Percentiles rank a stretch among this genome's conserved stretches.
Conservation (phyloP, 192 early-diverging fungal species). For the Entomortierella lignicola region DNA sequence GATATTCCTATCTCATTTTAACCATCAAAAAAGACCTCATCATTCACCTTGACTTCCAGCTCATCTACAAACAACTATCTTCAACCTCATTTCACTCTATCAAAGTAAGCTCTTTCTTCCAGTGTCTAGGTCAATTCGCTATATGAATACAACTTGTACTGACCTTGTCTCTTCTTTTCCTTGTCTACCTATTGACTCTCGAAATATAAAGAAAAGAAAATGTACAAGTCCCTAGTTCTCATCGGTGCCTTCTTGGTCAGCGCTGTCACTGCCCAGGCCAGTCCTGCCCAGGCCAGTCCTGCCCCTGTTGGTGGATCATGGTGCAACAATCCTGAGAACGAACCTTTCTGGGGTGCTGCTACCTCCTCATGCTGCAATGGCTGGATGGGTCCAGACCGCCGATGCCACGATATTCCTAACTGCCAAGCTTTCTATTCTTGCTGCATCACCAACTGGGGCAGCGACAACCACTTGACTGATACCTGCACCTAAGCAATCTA, state of each 20-base stretch:
- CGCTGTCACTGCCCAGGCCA: slow-evolving; percentile 17
- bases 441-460: slow-evolving; percentile 32
- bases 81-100: too few relatives aligned
- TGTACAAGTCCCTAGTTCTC: slow-evolving; percentile 46
- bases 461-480: slow-evolving; percentile 28
- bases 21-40: too few relatives aligned
- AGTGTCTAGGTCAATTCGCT: too few relatives aligned
- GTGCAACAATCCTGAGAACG: slow-evolving; percentile 37
- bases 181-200: too few relatives aligned
- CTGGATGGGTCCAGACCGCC: slow-evolving; percentile 23
- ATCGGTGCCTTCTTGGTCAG: slow-evolving; percentile 23
- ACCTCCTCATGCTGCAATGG: slow-evolving; percentile 34
- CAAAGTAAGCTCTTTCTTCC: too few relatives aligned
- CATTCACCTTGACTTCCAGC: too few relatives aligned
- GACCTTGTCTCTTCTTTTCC: too few relatives aligned
- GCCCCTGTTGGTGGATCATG: slow-evolving; percentile 24
- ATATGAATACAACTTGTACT: too few relatives aligned
- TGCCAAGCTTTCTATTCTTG: slow-evolving; percentile 41
- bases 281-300: too few relatives aligned
- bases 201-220: too few relatives aligned
- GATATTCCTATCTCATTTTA: too few relatives aligned
- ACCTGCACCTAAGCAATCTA: slow-evolving; percentile 21
- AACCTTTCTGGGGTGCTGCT: slow-evolving; percentile 40
- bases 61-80: too few relatives aligned
- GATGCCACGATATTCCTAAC: slow-evolving; percentile 31